phyloP scores from a whole-genome alignment of 2,329 filamentous ascomycete genomes.

The Aspergillus ochraceoroseus region DNA sequence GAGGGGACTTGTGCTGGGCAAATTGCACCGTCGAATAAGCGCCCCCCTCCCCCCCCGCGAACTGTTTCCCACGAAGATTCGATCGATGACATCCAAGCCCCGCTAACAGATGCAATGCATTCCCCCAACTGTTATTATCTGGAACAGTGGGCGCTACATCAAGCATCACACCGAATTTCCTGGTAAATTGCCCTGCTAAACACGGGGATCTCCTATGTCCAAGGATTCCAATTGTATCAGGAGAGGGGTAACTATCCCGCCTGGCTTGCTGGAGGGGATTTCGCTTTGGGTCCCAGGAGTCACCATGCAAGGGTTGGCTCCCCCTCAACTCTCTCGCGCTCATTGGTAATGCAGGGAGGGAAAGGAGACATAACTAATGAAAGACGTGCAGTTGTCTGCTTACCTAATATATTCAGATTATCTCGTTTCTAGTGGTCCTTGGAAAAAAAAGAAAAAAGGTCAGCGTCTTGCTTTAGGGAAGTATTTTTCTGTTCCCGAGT shows the following conservation, averaged over 20 bases:
- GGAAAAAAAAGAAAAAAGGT: constrained; percentile 1
- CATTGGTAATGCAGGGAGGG: background rate
- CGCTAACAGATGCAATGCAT: constrained; percentile 9
- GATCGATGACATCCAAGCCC: constrained; percentile 8
- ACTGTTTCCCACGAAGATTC: constrained; percentile 12
- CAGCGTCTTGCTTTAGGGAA: too few relatives aligned
- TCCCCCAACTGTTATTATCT: background rate
- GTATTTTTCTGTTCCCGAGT: too few relatives aligned
- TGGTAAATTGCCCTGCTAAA: background rate
- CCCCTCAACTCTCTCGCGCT: constrained; percentile 1
- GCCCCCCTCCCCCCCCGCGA: constrained; percentile 14
- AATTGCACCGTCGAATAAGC: constrained; percentile 16
- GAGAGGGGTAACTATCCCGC: background rate
- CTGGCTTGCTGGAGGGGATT: constrained; percentile 1
- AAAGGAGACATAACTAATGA: background rate
- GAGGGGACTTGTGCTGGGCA: constrained; percentile 9
- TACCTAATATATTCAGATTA: background rate
- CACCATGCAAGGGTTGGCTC: constrained; percentile 5
- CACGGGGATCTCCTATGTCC: constrained; percentile 1
- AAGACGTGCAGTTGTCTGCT: too few relatives aligned
- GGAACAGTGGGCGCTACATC: background rate
- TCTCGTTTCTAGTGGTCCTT: background rate
- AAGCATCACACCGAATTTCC: too few relatives aligned
- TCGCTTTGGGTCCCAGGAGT: background rate
- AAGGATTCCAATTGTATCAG: background rate